These are phyloP conservation scores for Suillus fuscotomentosus DNA, from an alignment of 768 basidiomycete genomes.

Conservation along the genomic window DNA sequence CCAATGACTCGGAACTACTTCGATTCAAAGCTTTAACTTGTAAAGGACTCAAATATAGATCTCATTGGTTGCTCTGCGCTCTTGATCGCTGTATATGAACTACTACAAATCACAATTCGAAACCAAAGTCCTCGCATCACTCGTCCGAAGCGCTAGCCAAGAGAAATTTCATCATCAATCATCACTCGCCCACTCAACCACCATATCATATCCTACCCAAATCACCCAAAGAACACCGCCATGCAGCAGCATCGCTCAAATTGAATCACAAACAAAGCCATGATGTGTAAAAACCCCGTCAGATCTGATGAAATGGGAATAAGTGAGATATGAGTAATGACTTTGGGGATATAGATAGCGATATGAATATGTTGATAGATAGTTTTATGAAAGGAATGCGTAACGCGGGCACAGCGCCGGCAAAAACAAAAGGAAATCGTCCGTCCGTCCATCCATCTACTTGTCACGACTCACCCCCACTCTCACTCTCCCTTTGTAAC, in stretches of 20 bases:
- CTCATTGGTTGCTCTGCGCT: no score
- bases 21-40: no score
- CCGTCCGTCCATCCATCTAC: not conserved
- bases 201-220: not conserved
- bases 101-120: no score
- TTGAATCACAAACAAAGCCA: not conserved
- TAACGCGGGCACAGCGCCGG: not conserved
- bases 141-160: no score
- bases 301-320: not conserved
- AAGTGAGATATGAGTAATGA: not conserved
- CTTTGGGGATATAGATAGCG: conserved; percentile 1
- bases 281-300: not conserved
- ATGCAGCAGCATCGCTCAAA: not conserved
- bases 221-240: not conserved
- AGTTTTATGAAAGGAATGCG: not conserved
- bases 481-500: conserved; percentile 13
- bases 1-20: no score
- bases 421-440: not conserved
- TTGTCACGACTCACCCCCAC: not conserved
- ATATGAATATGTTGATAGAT: conserved; percentile 2
- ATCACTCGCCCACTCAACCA: not conserved
- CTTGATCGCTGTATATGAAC: no score
- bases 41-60: no score
- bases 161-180: not conserved
- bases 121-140: no score